Evolutionary conservation across 2,329 filamentous ascomycete genomes (phyloP).

Genomic region (Pestalotiopsis fici): DNA sequence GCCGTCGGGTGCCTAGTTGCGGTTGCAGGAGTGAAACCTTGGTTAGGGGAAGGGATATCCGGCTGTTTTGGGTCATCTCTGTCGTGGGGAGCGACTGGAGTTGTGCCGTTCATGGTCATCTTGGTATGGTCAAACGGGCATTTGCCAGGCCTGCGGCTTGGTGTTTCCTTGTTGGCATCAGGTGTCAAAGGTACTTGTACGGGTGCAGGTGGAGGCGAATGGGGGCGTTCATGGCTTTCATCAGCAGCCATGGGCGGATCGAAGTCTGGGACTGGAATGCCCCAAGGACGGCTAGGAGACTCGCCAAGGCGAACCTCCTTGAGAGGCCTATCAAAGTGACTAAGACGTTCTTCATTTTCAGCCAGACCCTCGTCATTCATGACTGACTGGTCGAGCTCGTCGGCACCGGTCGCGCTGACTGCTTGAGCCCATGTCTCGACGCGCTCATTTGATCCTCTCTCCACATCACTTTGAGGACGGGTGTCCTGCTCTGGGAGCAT

Average conservation of each 20-base stretch:
- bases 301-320: conserved; percentile 93
- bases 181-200: conserved; percentile 48
- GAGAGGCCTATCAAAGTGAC: conserved; percentile 80
- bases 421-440: conserved; percentile 86
- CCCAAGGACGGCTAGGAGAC: conserved; percentile 91
- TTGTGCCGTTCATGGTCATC: conserved; percentile 29
- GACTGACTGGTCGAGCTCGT: conserved; percentile 38
- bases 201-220: conserved; percentile 60
- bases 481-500: conserved; percentile 69
- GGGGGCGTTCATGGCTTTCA: conserved; percentile 40
- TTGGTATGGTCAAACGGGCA: conserved; percentile 62
- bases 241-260: conserved; percentile 36
- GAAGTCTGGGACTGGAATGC: conserved; percentile 75
- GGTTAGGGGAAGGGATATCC: conserved; percentile 15
- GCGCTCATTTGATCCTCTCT: conserved; percentile 63
- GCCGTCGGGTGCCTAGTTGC: conserved; percentile 22
- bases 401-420: conserved; percentile 55
- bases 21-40: conserved; percentile 16
- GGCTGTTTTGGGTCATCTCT: conserved; percentile 22
- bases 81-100: conserved; percentile 22
- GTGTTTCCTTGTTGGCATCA: conserved; percentile 22
- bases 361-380: conserved; percentile 34
- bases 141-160: conserved; percentile 39
- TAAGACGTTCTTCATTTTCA: conserved; percentile 60
- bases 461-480: conserved; percentile 43